Evolutionary conservation across 257 asterid species (phyloP), one percentile per base, ranked within the genome.

Genomic region (Eustoma russellianum): DNA sequence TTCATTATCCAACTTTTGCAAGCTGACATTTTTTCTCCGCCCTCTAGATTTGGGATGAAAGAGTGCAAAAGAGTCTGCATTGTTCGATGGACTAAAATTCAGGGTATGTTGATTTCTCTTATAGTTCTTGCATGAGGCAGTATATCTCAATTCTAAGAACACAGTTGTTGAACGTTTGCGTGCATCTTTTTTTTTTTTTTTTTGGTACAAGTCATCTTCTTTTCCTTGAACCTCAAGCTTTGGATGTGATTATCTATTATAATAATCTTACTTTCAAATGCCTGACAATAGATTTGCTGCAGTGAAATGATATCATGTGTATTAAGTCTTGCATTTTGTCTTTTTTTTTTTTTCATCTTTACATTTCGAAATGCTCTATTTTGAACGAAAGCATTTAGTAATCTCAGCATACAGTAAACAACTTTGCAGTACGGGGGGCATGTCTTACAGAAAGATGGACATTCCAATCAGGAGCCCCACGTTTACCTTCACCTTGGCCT

Each of bases 401-500:
- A 11, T 45, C 35, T 44, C 54, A 15, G 15, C 35, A 28, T 55
- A 41, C 46, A 43, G 2, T 30, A 55, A 50, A 19, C 43, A 41
- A 57, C 56, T 56, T 75, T 66, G 53, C 92, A 91, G 98, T 91
- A 84, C n/a, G n/a, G n/a, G n/a, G n/a, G n/a, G n/a, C n/a, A n/a
- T n/a, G n/a, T n/a, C n/a, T n/a, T n/a, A n/a, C 43, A 54, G 18
- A 62, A 68, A 52, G 52, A 53, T 65, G 76, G 55, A 65, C 74
- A 63, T 70, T 61, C 87, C 50, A 50, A 64, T 58, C 72, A 66
- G 63, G 82, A 78, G 68, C 64, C 71, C n/a, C 63, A 55, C 46
- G 84, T 76, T 50, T 72, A 80, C 70, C 84, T 91, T 72, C 93
- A 74, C 62, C 95, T 91, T 68, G 98, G 98, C 63, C 68, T 87